Percentiles rank a stretch among this genome's conserved stretches.
phyloP scores from a whole-genome alignment of 139 green algal genomes.

The Yamagishiella unicocca region DNA sequence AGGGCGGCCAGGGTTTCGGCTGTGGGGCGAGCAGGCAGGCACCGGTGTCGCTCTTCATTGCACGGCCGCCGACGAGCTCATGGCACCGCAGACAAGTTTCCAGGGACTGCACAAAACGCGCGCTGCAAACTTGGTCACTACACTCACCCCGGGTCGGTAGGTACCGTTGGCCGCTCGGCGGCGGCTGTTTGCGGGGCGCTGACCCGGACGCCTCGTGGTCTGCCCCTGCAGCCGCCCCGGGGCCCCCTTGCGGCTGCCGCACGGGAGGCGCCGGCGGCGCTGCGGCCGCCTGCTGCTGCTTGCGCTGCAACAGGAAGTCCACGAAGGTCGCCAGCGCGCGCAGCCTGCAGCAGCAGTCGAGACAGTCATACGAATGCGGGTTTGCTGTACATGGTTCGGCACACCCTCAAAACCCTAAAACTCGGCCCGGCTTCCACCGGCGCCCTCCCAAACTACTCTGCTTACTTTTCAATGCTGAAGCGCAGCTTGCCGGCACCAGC shows the following conservation, averaged over 20 bases:
- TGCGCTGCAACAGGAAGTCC: constrained; percentile 34
- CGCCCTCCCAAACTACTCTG: background rate
- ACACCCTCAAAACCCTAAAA: background rate
- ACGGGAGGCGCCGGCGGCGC: background rate
- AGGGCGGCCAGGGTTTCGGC: background rate
- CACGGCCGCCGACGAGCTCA: too few relatives aligned
- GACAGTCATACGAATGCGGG: background rate
- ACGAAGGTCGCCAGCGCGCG: constrained; percentile 23
- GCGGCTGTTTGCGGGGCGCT: too few relatives aligned
- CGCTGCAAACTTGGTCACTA: too few relatives aligned
- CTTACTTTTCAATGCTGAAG: constrained; percentile 8
- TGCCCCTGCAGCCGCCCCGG: background rate
- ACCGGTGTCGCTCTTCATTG: too few relatives aligned
- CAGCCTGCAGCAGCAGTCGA: background rate
- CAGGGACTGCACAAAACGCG: too few relatives aligned
- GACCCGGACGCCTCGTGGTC: background rate
- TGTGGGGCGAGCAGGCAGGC: too few relatives aligned
- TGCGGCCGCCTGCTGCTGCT: background rate
- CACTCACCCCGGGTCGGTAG: too few relatives aligned
- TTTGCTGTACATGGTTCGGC: background rate
- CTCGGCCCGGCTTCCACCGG: background rate
- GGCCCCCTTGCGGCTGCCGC: too few relatives aligned
- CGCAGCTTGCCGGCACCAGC: background rate
- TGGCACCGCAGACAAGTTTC: too few relatives aligned
- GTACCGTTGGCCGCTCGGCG: too few relatives aligned